phyloP scores from a whole-genome alignment of 805 yeast genomes.

The Zygosaccharomyces pseudorouxii region DNA sequence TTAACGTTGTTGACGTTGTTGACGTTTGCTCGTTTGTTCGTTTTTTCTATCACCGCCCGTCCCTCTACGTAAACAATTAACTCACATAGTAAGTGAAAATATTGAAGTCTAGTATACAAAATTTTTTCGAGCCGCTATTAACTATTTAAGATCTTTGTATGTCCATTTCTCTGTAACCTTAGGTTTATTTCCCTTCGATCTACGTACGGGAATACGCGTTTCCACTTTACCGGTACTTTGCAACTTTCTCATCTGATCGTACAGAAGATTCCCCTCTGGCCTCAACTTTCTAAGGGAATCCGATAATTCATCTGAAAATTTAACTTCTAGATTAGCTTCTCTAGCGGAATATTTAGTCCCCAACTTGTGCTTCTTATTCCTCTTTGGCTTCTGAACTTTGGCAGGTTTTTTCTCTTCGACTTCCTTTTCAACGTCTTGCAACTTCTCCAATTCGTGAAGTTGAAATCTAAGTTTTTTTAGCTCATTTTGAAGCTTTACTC shows the following conservation, averaged over 20 bases:
- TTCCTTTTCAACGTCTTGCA: slow-evolving; percentile 37
- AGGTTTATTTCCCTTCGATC: slow-evolving; percentile 61
- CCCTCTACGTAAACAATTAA: background rate
- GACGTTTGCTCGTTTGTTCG: background rate
- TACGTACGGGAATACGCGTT: slow-evolving; percentile 62
- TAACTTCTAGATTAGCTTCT: slow-evolving; percentile 58
- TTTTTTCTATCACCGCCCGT: background rate
- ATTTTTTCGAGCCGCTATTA: background rate
- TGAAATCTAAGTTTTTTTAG: slow-evolving; percentile 56
- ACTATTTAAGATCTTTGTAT: slow-evolving; percentile 77
- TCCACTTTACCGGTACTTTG: slow-evolving; percentile 87
- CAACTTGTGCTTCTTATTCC: slow-evolving; percentile 35
- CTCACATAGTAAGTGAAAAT: background rate
- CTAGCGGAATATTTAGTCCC: slow-evolving; percentile 47
- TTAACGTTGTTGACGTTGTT: background rate
- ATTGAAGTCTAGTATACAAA: slow-evolving; percentile 8
- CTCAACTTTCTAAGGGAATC: slow-evolving; percentile 78
- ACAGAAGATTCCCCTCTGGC: slow-evolving; percentile 85
- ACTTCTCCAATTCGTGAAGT: slow-evolving; percentile 52
- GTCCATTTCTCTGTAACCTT: slow-evolving; percentile 90
- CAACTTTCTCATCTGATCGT: slow-evolving; percentile 73
- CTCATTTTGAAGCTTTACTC: slow-evolving; percentile 50
- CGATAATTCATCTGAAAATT: slow-evolving; percentile 81
- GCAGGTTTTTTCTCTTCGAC: slow-evolving; percentile 15
- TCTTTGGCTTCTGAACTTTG: slow-evolving; percentile 21